Conservation (phyloP, 192 early-diverging fungal species). For the Spizellomyces punctatus region DNA sequence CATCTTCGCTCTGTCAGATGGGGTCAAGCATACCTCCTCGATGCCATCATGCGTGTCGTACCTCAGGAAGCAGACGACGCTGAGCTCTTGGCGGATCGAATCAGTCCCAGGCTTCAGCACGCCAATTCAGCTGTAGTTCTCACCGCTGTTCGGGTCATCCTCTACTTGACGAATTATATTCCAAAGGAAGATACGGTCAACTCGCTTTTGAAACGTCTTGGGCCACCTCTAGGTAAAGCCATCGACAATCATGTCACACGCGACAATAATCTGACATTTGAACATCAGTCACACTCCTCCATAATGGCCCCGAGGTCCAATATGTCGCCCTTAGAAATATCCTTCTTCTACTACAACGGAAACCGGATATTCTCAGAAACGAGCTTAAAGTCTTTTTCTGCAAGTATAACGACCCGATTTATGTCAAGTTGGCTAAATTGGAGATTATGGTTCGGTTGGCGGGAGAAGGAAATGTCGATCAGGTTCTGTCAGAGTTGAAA, state of each 20-base stretch:
- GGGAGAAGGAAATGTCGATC: slow-evolving; percentile 78
- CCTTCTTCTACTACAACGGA: slow-evolving; percentile 86
- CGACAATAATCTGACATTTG: too few relatives aligned
- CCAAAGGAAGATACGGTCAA: slow-evolving; percentile 74
- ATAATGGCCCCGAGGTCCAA: slow-evolving; percentile 90
- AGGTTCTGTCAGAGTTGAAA: slow-evolving; percentile 87
- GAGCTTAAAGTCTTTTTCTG: slow-evolving; percentile 99
- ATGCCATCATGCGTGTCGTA: slow-evolving; percentile 78
- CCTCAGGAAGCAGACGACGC: slow-evolving; percentile 88
- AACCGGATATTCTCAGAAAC: slow-evolving; percentile 85
- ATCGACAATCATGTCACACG: background rate
- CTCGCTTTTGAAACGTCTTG: slow-evolving; percentile 78
- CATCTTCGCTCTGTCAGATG: slow-evolving; percentile 60
- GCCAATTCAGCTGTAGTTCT: slow-evolving; percentile 95
- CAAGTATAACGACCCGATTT: slow-evolving; percentile 99
- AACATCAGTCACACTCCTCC: slow-evolving; percentile 80
- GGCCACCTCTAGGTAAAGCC: slow-evolving; percentile 79
- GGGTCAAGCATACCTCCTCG: slow-evolving; percentile 93
- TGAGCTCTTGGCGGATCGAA: slow-evolving; percentile 88
- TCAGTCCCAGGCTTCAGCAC: slow-evolving; percentile 91
- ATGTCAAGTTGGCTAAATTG: slow-evolving; percentile 97
- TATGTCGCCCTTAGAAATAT: slow-evolving; percentile 98
- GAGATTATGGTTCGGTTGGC: slow-evolving; percentile 92
- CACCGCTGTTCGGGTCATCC: slow-evolving; percentile 85
- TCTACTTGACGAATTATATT: slow-evolving; percentile 96